Evolutionary conservation across 306 rosid genomes (phyloP), one percentile per base, ranked within the genome.

Genomic region (Dryas drummondii): DNA sequence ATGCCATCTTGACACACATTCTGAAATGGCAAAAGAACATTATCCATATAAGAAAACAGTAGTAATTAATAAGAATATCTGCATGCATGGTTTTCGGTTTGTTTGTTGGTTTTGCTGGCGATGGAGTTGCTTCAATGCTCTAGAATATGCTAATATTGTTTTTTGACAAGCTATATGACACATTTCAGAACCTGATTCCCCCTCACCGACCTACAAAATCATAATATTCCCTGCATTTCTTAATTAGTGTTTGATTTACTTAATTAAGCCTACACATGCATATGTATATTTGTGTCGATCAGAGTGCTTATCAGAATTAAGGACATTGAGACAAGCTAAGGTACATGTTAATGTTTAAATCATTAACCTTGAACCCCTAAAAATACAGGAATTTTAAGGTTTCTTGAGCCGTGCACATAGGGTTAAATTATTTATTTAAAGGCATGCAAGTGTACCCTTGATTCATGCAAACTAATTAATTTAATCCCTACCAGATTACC

Each of bases 381-480:
- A 68, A 32, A 66, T 27, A 12, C 71, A 58, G 50, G 11, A 15
- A 19, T 67, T 32, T 32, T 58, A 51, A 68, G 75, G 46, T 81
- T 68, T 71, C 80, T 84, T 68, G 82, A 79, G 82, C 84, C 80
- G 58, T 80, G 78, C 75, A 19, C 72, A 12, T 41, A 48, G 37
- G 37, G 37, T 27, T 50, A 22, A 68, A 50, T 16, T 22, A 42
- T 19, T 14, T 50, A 15, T 49, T 69, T 12, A 55, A 15, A 48
- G 46, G 50, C 49, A 22, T 48, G 16, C 49, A 63, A 57, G 57
- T 32, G 10, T 37, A 6, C 4, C 63, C 69, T 22, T 66, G 64
- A 79, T 66, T 67, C 58, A 58, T 60, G 78, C 56, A 55, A 26
- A 22, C 22, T 22, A 22, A 7, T 41, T 41, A 54, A n/a, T 27